Evolutionary conservation across 257 asterid species (phyloP), one percentile per base, ranked within the genome.

Genomic region (Solanum pimpinellifolium): DNA sequence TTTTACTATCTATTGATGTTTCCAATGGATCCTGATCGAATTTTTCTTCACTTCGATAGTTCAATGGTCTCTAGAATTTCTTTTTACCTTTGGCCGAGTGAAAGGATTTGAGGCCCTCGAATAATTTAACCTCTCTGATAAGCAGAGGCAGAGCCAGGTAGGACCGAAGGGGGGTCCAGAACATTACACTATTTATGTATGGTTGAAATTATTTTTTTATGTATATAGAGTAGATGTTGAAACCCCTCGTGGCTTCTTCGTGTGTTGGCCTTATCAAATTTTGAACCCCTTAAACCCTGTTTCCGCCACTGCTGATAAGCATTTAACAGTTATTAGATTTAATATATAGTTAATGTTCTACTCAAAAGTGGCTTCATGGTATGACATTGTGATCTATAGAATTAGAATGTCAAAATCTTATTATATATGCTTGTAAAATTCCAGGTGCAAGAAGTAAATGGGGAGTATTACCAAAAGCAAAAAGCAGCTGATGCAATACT

Each of bases 381-480:
- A 78, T 46, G 84, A 3, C 65, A 27, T 46, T 46, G 5, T 31
- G 62, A 77, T 77, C 60, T 42, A n/a, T 76, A 76, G n/a, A 76
- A 42, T 76, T 42, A 76, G 37, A 77, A 77, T 42, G 49, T 42
- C 39, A 6, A 27, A 29, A 46, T 78, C 66, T 27, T 27, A 47
- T 27, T 27, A 13, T 10, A 80, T 23, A 35, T 75, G 56, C 1
- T 41, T 11, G 47, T 75, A 41, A 21, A 21, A 46, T 46, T 80
- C 20, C 59, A 91, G 95, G 93, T 94, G 33, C 94, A 92, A 89
- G 93, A 93, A 73, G 96, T 95, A 12, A 93, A 94, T 21, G 92
- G 93, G 93, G 96, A 90, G 85, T 89, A 93, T 2, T 94, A 93
- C 90, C 89, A 91, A 91, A 92, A 91, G 62, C 93, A 93, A 74